Conservation (phyloP, 2,329 filamentous ascomycete genomes). For the Chrysoporthe puriensis region DNA sequence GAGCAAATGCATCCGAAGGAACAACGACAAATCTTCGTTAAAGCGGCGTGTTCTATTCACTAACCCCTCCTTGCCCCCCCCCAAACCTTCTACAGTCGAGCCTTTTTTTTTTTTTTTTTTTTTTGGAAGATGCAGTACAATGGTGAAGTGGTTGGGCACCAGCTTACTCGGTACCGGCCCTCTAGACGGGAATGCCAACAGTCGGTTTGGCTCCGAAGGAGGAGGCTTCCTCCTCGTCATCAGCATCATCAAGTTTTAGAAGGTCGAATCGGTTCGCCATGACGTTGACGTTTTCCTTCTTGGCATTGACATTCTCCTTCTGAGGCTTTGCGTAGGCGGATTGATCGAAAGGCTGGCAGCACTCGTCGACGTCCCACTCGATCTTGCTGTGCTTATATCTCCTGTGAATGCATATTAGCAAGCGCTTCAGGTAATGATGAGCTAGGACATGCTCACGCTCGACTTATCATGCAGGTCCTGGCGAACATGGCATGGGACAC, state of each 20-base stretch:
- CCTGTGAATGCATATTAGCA: conserved; percentile 37
- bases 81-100: neutral
- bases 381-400: conserved; percentile 73
- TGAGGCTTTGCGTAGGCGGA: conserved; percentile 33
- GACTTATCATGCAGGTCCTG: conserved; percentile 75
- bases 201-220: conserved; percentile 30
- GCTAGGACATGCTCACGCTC: conserved; percentile 44
- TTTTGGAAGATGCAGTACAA: neutral
- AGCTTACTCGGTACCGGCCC: neutral
- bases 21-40: neutral
- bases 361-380: conserved; percentile 74
- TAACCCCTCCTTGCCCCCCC: neutral
- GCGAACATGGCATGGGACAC: conserved; percentile 77
- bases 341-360: conserved; percentile 58
- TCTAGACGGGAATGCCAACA: conserved; percentile 35
- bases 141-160: neutral
- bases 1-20: neutral
- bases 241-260: conserved; percentile 55
- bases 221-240: conserved; percentile 40
- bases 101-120: neutral
- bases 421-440: conserved; percentile 27
- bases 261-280: conserved; percentile 65
- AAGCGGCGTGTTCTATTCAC: neutral
- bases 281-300: conserved; percentile 41
- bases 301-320: conserved; percentile 37